A percentile compares a stretch with the other conserved stretches of the same genome.
Evolutionary conservation across 2,329 filamentous ascomycete genomes (phyloP).

Genomic region (Lecanoromycetidae sp.): DNA sequence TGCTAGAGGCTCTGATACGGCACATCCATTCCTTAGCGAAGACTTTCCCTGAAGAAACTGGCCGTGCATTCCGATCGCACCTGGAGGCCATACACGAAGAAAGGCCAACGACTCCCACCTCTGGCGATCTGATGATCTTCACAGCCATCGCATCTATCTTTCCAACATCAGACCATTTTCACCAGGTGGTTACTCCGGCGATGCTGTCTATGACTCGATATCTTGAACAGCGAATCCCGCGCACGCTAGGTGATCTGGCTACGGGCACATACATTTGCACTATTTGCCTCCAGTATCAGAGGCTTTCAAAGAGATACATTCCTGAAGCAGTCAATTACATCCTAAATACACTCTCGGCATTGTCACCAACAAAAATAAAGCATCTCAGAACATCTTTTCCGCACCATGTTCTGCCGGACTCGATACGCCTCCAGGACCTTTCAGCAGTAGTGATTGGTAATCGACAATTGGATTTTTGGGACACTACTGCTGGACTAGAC

Average conservation of each 20-base stretch:
- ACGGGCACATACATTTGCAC: slow-evolving; percentile 69
- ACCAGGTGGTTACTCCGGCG: slow-evolving; percentile 83
- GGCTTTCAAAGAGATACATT: slow-evolving; percentile 71
- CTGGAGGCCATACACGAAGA: slow-evolving; percentile 46
- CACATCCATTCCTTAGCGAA: slow-evolving; percentile 90
- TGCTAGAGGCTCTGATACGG: slow-evolving; percentile 69
- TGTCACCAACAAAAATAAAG: slow-evolving; percentile 46
- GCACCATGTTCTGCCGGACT: slow-evolving; percentile 42
- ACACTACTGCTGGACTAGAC: slow-evolving; percentile 34
- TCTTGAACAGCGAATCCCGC: slow-evolving; percentile 63
- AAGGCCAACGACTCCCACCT: slow-evolving; percentile 38
- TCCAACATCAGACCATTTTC: slow-evolving; percentile 93
- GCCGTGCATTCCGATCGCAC: slow-evolving; percentile 63
- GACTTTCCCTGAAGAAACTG: slow-evolving; percentile 66
- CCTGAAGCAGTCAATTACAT: slow-evolving; percentile 79
- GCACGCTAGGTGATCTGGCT: slow-evolving; percentile 52
- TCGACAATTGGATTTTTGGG: slow-evolving; percentile 46
- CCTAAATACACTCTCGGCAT: slow-evolving; percentile 57
- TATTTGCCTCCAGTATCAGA: slow-evolving; percentile 70
- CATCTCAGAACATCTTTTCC: slow-evolving; percentile 47
- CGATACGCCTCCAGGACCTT: slow-evolving; percentile 37
- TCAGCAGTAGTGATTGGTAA: slow-evolving; percentile 29
- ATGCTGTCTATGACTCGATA: slow-evolving; percentile 75
- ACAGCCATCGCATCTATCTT: slow-evolving; percentile 76
- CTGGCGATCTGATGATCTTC: slow-evolving; percentile 72